These are phyloP conservation scores for Kokia cookei DNA, from an alignment of 441 rosid genomes.

Conservation along the genomic window DNA sequence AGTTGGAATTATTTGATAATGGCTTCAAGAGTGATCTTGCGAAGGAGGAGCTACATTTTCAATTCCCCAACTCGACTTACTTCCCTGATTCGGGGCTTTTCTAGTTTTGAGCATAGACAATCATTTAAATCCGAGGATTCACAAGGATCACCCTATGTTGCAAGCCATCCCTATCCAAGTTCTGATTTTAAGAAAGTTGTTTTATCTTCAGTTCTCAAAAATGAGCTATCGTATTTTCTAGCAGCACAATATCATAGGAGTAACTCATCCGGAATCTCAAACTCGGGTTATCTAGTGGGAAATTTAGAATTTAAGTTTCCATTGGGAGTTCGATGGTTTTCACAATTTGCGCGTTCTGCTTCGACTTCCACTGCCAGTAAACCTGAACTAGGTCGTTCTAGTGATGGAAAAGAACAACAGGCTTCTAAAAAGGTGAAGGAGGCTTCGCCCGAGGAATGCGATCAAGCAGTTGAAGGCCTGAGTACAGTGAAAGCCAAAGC, in stretches of 20 bases:
- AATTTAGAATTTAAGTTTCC: conserved; percentile 27
- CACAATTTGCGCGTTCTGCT: conserved; percentile 30
- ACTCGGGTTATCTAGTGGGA: conserved; percentile 27
- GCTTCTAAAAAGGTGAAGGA: conserved; percentile 54
- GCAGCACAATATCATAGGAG: conserved; percentile 10
- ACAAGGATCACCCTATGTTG: conserved; percentile 15
- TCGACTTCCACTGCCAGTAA: conserved; percentile 58
- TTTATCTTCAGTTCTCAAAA: conserved; percentile 24
- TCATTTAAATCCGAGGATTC: conserved; percentile 14
- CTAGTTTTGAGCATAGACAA: conserved; percentile 30
- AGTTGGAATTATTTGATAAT: conserved; percentile 25
- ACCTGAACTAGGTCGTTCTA: conserved; percentile 26
- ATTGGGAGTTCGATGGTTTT: conserved; percentile 28
- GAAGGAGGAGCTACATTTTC: conserved; percentile 39
- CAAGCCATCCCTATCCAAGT: conserved; percentile 12
- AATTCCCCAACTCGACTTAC: conserved; percentile 29
- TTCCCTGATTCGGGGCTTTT: conserved; percentile 30
- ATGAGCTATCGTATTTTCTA: conserved; percentile 8
- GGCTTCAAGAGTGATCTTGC: conserved; percentile 65
- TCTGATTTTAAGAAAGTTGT: conserved; percentile 15
- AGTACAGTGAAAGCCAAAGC: conserved; percentile 86
- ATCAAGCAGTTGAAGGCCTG: conserved; percentile 91
- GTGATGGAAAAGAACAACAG: conserved; percentile 39
- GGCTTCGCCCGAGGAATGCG: conserved; percentile 94
- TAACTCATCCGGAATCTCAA: conserved; percentile 23